Evolutionary conservation across 176 grass and related monocot species (phyloP).

Genomic region (Oryza longistaminata): DNA sequence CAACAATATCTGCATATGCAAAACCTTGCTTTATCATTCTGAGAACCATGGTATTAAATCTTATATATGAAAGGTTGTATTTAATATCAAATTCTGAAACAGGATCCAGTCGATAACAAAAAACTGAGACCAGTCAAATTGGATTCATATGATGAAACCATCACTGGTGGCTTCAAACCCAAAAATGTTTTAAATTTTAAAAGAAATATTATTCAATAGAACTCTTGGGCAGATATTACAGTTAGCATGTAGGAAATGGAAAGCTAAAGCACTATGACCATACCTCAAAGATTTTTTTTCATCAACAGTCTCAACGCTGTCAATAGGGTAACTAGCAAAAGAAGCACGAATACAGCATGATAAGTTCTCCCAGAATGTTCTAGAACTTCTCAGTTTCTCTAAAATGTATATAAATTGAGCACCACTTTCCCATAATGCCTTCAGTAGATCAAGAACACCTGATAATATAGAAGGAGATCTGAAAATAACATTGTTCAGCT

Average conservation of each 20-base stretch:
- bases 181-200: background rate
- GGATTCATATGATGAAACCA: background rate
- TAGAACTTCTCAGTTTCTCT: conserved; percentile 65
- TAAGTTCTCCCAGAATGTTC: conserved; percentile 76
- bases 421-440: conserved; percentile 87
- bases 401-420: conserved; percentile 64
- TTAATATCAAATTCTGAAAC: conserved; percentile 3
- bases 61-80: background rate
- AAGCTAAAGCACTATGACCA: background rate
- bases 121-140: background rate
- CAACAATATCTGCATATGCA: conserved; percentile 60
- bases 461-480: conserved; percentile 64
- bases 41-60: background rate
- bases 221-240: background rate
- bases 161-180: background rate
- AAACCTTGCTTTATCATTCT: conserved; percentile 21
- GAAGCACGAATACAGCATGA: conserved; percentile 53
- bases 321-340: conserved; percentile 37
- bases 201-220: background rate
- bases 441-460: conserved; percentile 69
- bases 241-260: background rate
- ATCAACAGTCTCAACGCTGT: conserved; percentile 34
- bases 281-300: conserved; percentile 58
- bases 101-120: background rate
- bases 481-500: conserved; percentile 30